Evolutionary conservation across 805 yeast genomes (phyloP).

Genomic region (Saturnispora serradocipensis): DNA sequence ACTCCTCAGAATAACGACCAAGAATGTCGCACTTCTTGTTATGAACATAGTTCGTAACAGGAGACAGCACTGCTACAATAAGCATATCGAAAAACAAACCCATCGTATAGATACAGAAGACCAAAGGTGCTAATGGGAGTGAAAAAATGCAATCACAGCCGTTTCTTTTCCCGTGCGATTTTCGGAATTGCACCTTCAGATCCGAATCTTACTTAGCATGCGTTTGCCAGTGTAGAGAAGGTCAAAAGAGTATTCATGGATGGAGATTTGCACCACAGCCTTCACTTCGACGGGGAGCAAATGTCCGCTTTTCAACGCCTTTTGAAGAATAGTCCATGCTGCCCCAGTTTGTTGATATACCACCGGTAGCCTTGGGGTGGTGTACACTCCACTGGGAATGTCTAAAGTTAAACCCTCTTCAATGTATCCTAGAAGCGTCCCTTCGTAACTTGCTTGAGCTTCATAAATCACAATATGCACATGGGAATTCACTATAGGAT

Average conservation of each 20-base stretch:
- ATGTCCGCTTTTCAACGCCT: constrained; percentile 42
- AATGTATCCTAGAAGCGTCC: constrained; percentile 25
- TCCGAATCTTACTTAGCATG: constrained; percentile 31
- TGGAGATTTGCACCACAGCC: constrained; percentile 32
- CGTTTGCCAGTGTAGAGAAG: constrained; percentile 40
- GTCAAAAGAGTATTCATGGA: constrained; percentile 34
- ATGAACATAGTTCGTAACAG: constrained; percentile 12
- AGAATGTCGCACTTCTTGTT: constrained; percentile 13
- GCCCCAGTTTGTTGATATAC: constrained; percentile 30
- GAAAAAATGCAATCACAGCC: background rate
- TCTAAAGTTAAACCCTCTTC: constrained; percentile 23
- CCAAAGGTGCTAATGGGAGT: background rate
- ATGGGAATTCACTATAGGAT: constrained; percentile 44
- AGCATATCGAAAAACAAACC: constrained; percentile 13
- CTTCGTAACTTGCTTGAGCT: constrained; percentile 42
- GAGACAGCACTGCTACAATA: constrained; percentile 12
- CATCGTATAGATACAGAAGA: constrained; percentile 3
- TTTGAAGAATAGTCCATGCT: constrained; percentile 41
- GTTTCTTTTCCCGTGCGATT: background rate
- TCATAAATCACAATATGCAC: constrained; percentile 33
- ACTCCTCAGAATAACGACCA: constrained; percentile 9
- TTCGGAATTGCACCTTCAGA: constrained; percentile 8
- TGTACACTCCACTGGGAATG: constrained; percentile 42
- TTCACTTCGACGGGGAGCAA: constrained; percentile 30
- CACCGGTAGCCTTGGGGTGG: constrained; percentile 42